phyloP scores from a whole-genome alignment of 2,329 filamentous ascomycete species.

The Dryadomyces quercivorus region DNA sequence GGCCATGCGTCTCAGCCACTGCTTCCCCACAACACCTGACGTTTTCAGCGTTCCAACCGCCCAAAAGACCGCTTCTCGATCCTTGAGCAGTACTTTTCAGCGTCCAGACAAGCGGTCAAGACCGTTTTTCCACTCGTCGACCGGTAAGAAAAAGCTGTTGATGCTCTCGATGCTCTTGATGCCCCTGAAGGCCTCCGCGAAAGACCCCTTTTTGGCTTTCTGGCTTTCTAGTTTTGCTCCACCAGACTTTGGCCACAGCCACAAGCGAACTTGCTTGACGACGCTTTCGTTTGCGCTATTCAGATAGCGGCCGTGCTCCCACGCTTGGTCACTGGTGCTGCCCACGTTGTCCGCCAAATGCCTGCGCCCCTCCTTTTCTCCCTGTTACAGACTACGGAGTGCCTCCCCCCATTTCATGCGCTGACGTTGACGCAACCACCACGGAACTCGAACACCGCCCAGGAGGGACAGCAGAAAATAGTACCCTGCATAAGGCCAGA shows the following conservation, averaged over 20 bases:
- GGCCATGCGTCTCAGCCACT: background rate
- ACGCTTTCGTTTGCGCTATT: background rate
- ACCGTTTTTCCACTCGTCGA: background rate
- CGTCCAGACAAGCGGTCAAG: background rate
- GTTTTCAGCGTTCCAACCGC: background rate
- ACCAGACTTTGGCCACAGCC: background rate
- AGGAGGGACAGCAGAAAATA: background rate
- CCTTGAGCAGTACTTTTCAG: background rate
- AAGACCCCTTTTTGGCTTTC: background rate
- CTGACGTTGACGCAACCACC: conserved; percentile 11
- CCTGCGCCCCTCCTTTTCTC: background rate
- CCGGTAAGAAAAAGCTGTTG: background rate
- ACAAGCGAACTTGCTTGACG: background rate
- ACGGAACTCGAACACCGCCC: background rate
- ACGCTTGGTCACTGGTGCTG: background rate
- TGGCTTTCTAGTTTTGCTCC: no score
- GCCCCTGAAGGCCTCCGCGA: no score
- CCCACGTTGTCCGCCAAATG: background rate
- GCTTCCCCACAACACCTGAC: background rate
- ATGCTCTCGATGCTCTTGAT: background rate
- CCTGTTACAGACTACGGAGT: conserved; percentile 4
- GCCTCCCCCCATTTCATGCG: conserved; percentile 6
- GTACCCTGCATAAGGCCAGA: background rate
- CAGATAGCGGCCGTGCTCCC: background rate
- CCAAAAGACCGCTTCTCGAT: background rate